Evolutionary conservation across 768 basidiomycete genomes (phyloP).

Genomic region (Hygrophoropsis aurantiaca): DNA sequence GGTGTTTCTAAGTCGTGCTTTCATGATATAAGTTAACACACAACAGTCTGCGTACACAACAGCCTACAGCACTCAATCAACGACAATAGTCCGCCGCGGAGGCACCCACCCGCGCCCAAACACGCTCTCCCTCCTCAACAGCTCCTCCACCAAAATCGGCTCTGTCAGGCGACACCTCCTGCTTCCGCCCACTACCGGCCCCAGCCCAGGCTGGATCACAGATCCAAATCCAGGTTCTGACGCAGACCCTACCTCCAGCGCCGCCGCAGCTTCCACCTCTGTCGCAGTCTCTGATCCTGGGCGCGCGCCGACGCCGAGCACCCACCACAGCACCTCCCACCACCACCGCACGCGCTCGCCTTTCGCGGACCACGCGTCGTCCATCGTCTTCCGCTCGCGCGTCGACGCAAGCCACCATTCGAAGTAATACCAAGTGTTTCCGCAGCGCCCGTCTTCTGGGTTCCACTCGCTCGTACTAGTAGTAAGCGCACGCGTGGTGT

Average conservation of each 20-base stretch:
- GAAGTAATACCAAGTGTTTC: conserved; percentile 5
- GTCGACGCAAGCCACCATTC: conserved; percentile 2
- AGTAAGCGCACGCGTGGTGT: too few species aligned
- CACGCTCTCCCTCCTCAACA: conserved; percentile 1
- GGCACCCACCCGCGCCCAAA: neutral
- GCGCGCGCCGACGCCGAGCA: conserved; percentile 1
- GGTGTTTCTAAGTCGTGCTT: too few species aligned
- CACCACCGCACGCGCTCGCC: neutral
- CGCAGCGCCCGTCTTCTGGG: conserved; percentile 1
- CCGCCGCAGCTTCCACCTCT: neutral
- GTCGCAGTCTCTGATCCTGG: neutral
- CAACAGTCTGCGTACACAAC: too few species aligned
- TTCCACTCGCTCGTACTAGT: neutral
- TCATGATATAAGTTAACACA: too few species aligned
- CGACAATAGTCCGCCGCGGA: too few species aligned
- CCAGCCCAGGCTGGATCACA: too few species aligned
- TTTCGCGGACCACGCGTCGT: conserved; percentile 5
- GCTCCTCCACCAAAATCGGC: neutral
- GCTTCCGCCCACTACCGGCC: too few species aligned
- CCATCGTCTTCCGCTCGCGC: conserved; percentile 3
- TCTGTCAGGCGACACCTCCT: neutral
- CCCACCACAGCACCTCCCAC: conserved; percentile 3
- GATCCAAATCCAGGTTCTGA: too few species aligned
- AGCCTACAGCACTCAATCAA: too few species aligned
- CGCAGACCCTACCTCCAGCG: too few species aligned